Evolutionary conservation across 257 asterid species (phyloP), one percentile per base, ranked within the genome.

Genomic region (Solanum virginianum): DNA sequence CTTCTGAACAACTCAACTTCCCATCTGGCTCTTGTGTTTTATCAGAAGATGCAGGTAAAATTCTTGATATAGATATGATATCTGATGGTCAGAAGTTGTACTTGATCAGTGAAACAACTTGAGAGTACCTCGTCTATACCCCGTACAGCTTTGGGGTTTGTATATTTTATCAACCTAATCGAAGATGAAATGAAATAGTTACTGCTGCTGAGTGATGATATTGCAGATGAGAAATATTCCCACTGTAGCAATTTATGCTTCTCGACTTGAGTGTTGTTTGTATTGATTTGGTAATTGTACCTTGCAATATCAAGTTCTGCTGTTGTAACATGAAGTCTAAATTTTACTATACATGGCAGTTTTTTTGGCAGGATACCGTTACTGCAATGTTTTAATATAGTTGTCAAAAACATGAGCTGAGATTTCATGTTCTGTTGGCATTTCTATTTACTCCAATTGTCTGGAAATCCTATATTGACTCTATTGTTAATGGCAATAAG

Each of bases 41-140:
- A 84, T 87, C 99, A 14, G 98, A 96, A 90, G 99, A 96, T 83
- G 99, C 92, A 43, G 99, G 98, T 66, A 91, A 86, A 90, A 91
- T 96, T 84, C 32, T 91, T 26, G 98, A 94, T 63, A 92, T 87
- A n/a, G 92, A 92, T 87, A 87, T 93, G 93, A 91, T 96, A 29
- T 60, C 45, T 47, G 96, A 96, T 86, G 98, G 92, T 29, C 95
- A 93, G 80, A 93, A 91, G 86, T 85, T 96, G 93, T 93, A 90
- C 72, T 69, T 92, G 90, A 83, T 92, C 80, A 86, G 85, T 80
- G 92, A 93, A 85, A 90, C 86, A 84, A 82, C 88, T 54, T 83
- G 60, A 83, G 80, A 83, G 17, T 51, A 53, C 49, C 82, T 3
- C 11, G 29, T 77, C 47, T 51, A 77, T 26, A 77, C 26, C 83